Conservation (phyloP, 2,329 filamentous ascomycete species). For the Alternaria atra region DNA sequence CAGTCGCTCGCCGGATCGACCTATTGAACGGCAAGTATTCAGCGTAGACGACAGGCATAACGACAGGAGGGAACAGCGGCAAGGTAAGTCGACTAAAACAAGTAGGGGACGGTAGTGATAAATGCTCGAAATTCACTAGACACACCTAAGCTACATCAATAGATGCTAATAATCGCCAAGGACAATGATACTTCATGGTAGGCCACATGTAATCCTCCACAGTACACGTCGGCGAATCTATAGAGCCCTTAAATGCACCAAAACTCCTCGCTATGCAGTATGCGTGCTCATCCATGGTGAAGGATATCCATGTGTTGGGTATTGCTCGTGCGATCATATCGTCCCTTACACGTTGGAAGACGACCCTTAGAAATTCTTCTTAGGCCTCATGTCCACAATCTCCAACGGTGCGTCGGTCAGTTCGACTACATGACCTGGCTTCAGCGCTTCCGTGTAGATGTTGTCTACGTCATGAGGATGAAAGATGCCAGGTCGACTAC, state of each 20-base stretch:
- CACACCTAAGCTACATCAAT: background rate
- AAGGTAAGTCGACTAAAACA: background rate
- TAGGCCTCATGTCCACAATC: conserved; percentile 67
- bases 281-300: background rate
- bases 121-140: background rate
- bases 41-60: background rate
- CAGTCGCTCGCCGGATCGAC: too few relatives aligned
- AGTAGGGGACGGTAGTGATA: background rate
- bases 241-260: background rate
- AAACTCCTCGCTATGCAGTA: conserved; percentile 19
- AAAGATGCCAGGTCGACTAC: conserved; percentile 80
- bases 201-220: background rate
- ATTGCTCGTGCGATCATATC: background rate
- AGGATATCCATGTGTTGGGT: background rate
- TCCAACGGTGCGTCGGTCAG: conserved; percentile 67
- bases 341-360: background rate
- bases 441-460: conserved; percentile 77
- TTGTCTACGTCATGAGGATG: conserved; percentile 77
- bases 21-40: background rate
- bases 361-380: conserved; percentile 26
- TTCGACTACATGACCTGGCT: conserved; percentile 67
- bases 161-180: background rate
- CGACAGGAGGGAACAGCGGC: background rate
- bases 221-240: background rate
- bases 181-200: background rate